Evolutionary conservation across 768 basidiomycete genomes (phyloP).

Genomic region (Antrodiella citrinella): DNA sequence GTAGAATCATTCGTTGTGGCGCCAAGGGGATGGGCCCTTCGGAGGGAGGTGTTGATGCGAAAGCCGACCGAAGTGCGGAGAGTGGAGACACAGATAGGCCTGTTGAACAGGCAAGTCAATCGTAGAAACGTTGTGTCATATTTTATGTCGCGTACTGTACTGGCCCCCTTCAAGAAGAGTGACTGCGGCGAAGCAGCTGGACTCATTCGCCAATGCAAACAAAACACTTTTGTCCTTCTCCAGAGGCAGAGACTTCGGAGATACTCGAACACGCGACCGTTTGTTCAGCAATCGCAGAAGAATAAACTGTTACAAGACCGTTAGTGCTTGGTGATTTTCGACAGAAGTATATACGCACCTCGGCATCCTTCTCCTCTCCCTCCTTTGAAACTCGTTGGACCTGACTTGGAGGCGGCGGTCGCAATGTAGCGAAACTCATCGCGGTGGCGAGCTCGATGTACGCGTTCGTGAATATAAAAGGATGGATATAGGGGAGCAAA

Average conservation of each 20-base stretch:
- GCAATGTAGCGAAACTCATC: constrained; percentile 21
- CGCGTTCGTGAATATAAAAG: too few relatives aligned
- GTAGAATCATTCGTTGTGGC: constrained; percentile 42
- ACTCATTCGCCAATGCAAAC: constrained; percentile 50
- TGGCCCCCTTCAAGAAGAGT: constrained; percentile 26
- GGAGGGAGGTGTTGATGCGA: constrained; percentile 30
- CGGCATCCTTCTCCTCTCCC: constrained; percentile 21
- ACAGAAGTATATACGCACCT: constrained; percentile 12
- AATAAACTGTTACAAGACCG: constrained; percentile 13
- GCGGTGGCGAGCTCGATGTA: too few relatives aligned
- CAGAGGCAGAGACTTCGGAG: constrained; percentile 39
- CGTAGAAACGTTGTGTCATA: constrained; percentile 1
- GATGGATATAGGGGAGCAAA: too few relatives aligned
- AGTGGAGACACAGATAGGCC: constrained; percentile 36
- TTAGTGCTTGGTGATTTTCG: neutral
- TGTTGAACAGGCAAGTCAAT: neutral
- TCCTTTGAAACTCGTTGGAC: constrained; percentile 16
- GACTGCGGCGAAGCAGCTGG: constrained; percentile 67
- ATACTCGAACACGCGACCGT: constrained; percentile 56
- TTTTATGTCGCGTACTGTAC: constrained; percentile 27
- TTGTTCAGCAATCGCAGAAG: constrained; percentile 39
- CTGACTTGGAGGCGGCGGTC: constrained; percentile 10
- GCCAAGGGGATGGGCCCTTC: constrained; percentile 33
- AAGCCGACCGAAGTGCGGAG: constrained; percentile 47
- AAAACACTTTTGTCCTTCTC: constrained; percentile 38